Conservation (phyloP, 805 yeast genomes). For the Yarrowia porcina region DNA sequence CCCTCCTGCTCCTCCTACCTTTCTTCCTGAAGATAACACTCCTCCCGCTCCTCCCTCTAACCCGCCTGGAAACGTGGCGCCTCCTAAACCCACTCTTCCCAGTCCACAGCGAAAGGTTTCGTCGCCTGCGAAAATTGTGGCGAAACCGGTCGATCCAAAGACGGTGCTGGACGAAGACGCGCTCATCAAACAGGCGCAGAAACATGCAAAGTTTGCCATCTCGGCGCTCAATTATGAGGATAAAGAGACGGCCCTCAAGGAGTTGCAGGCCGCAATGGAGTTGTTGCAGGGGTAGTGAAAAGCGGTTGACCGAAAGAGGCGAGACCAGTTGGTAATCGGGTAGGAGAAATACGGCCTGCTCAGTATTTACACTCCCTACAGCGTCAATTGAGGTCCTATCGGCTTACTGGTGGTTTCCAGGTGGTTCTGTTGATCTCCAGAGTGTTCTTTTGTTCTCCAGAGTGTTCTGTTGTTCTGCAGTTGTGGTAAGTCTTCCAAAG, state of each 20-base stretch:
- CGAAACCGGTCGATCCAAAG: slow-evolving; percentile 20
- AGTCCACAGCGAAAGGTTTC: slow-evolving; percentile 16
- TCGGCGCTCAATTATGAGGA: slow-evolving; percentile 74
- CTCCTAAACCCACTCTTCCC: slow-evolving; percentile 26
- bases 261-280: slow-evolving; percentile 50
- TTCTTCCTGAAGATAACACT: not conserved
- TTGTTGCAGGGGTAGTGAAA: slow-evolving; percentile 28
- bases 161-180: slow-evolving; percentile 40
- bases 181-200: slow-evolving; percentile 47
- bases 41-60: slow-evolving; percentile 10
- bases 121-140: slow-evolving; percentile 21
- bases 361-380: too few relatives aligned
- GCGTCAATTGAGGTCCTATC: too few relatives aligned
- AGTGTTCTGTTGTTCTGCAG: too few relatives aligned
- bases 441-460: too few relatives aligned
- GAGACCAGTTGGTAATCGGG: too few relatives aligned
- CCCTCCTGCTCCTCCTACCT: slow-evolving; percentile 10
- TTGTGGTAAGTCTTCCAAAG: too few relatives aligned
- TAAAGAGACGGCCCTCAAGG: slow-evolving; percentile 56
- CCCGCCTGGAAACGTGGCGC: slow-evolving; percentile 27
- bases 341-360: too few relatives aligned
- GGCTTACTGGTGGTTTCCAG: too few relatives aligned
- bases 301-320: too few relatives aligned
- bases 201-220: slow-evolving; percentile 67
- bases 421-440: too few relatives aligned